Evolutionary conservation across 2,329 filamentous ascomycete genomes (phyloP).

Genomic region (Alternaria sp.): DNA sequence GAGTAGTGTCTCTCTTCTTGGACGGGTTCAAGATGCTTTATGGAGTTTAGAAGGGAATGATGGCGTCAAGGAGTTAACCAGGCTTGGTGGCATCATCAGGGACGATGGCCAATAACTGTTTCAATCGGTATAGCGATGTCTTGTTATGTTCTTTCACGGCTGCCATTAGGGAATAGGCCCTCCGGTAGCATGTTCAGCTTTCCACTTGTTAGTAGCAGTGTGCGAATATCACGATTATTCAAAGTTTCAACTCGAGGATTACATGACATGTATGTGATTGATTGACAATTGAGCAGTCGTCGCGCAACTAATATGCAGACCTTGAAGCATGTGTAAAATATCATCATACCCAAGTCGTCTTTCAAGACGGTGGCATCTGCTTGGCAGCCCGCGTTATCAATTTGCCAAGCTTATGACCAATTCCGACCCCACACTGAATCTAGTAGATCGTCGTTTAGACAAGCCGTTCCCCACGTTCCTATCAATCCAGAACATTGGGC

Average conservation of each 20-base stretch:
- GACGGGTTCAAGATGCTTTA: slow-evolving; percentile 9
- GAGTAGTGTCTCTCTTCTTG: slow-evolving; percentile 28
- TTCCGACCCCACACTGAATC: slow-evolving; percentile 29
- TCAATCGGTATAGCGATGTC: slow-evolving; percentile 13
- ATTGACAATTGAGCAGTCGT: neutral
- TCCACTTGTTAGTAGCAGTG: slow-evolving; percentile 15
- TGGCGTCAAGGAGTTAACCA: slow-evolving; percentile 22
- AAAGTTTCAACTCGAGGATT: slow-evolving; percentile 3
- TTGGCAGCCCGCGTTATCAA: slow-evolving; percentile 19
- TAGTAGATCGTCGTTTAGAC: slow-evolving; percentile 15
- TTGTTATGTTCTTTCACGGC: slow-evolving; percentile 13
- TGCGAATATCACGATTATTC: slow-evolving; percentile 21
- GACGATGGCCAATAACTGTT: slow-evolving; percentile 8
- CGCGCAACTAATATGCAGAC: neutral
- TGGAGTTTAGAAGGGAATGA: slow-evolving; percentile 16
- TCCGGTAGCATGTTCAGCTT: slow-evolving; percentile 10
- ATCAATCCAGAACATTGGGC: slow-evolving; percentile 18
- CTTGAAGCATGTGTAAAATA: neutral
- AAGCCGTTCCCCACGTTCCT: slow-evolving; percentile 35
- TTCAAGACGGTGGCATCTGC: neutral
- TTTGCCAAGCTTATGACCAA: slow-evolving; percentile 34
- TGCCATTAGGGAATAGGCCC: slow-evolving; percentile 12
- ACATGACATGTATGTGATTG: neutral
- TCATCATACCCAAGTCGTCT: neutral
- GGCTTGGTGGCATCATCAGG: neutral